Percentiles rank a stretch among this genome's conserved stretches.
Evolutionary conservation across 176 grass and related monocot species (phyloP).

Genomic region (Juncus effusus): DNA sequence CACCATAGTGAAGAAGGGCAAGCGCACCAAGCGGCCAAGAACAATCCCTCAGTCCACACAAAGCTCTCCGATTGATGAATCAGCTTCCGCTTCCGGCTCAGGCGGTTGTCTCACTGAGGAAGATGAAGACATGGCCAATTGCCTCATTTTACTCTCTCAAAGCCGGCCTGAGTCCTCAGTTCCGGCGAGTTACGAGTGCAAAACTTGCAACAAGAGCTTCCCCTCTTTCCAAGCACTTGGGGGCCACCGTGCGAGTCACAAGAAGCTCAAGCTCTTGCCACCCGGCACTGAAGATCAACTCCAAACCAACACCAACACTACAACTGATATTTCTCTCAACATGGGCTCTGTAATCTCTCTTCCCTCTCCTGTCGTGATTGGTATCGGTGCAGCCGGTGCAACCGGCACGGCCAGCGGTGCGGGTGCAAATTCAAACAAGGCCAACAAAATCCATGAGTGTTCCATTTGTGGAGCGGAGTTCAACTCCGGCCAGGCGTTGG

Average conservation of each 20-base stretch:
- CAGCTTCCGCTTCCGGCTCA: slow-evolving; percentile 24
- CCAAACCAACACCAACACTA: neutral
- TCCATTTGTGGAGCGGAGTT: slow-evolving; percentile 80
- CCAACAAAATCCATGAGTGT: slow-evolving; percentile 62
- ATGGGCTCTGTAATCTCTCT: slow-evolving; percentile 26
- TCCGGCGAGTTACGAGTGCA: slow-evolving; percentile 71
- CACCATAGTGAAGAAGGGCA: slow-evolving; percentile 48
- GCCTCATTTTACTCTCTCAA: slow-evolving; percentile 67
- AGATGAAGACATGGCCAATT: slow-evolving; percentile 74
- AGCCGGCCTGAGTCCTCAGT: slow-evolving; percentile 9
- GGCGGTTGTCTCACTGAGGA: slow-evolving; percentile 46
- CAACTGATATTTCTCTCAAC: neutral
- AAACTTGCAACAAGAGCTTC: slow-evolving; percentile 86
- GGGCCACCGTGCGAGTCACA: slow-evolving; percentile 96
- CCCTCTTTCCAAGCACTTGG: slow-evolving; percentile 93
- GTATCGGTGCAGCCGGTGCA: neutral
- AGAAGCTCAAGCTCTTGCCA: slow-evolving; percentile 48
- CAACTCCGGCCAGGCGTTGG: slow-evolving; percentile 81
- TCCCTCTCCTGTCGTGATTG: slow-evolving; percentile 7
- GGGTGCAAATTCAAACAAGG: slow-evolving; percentile 11
- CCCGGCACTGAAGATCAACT: neutral
- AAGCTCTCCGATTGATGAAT: neutral
- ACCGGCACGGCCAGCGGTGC: neutral
- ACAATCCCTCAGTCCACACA: neutral
- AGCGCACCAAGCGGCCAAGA: slow-evolving; percentile 61